A percentile compares a stretch with the other conserved stretches of the same genome.
Conservation (phyloP, 257 asterid species). For the Jasminum sambac region DNA sequence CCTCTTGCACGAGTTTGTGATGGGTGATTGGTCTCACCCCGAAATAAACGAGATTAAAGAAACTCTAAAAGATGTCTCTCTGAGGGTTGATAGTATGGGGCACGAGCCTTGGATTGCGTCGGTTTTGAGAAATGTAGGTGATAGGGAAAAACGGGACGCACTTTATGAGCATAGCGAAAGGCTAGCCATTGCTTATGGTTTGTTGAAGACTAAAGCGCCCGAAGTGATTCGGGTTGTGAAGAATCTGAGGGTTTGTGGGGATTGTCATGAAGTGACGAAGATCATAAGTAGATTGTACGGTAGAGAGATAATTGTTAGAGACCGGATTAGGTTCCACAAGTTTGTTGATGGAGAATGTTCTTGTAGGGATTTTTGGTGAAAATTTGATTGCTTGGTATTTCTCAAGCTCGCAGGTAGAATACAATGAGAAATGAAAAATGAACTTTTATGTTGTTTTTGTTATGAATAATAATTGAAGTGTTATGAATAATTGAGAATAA, state of each 20-base stretch:
- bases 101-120: slow-evolving; percentile 67
- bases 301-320: slow-evolving; percentile 70
- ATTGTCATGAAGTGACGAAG: slow-evolving; percentile 78
- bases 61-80: slow-evolving; percentile 39
- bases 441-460: no score
- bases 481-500: no score
- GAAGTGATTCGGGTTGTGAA: slow-evolving; percentile 55
- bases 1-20: slow-evolving; percentile 27
- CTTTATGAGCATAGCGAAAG: slow-evolving; percentile 76
- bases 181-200: slow-evolving; percentile 65
- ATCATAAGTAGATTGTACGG: slow-evolving; percentile 57
- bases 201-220: slow-evolving; percentile 59
- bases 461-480: no score
- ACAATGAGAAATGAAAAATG: no score
- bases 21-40: slow-evolving; percentile 40
- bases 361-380: slow-evolving; percentile 74
- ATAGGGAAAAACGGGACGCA: slow-evolving; percentile 52
- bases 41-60: slow-evolving; percentile 48
- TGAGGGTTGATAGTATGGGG: slow-evolving; percentile 41
- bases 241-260: slow-evolving; percentile 62
- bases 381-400: slow-evolving; percentile 16
- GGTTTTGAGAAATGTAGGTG: slow-evolving; percentile 48
- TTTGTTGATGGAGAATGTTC: slow-evolving; percentile 62
- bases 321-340: slow-evolving; percentile 62
- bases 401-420: not conserved